phyloP scores from a whole-genome alignment of 1,284 basidiomycete species.

The Hemileia vastatrix region DNA sequence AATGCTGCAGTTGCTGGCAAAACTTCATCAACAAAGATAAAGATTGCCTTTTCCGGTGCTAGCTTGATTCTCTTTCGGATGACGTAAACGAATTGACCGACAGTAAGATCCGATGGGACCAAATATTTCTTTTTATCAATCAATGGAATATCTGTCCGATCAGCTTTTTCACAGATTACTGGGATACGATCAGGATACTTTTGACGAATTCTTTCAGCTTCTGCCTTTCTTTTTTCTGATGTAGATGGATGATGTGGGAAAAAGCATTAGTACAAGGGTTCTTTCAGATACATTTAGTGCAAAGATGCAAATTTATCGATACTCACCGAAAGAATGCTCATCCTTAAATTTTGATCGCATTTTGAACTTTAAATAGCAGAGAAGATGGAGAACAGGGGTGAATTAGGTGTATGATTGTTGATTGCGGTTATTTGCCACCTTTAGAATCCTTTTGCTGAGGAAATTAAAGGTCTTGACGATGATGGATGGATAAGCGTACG shows the following conservation, averaged over 20 bases:
- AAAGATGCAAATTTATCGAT: too few species aligned
- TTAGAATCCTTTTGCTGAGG: too few species aligned
- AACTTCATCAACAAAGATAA: slow-evolving; percentile 99
- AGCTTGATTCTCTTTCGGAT: slow-evolving; percentile 99
- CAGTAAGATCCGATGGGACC: slow-evolving; percentile 88
- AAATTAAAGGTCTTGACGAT: too few species aligned
- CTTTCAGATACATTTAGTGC: too few species aligned
- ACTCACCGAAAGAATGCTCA: slow-evolving; percentile 92
- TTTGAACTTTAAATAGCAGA: too few species aligned
- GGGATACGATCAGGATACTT: slow-evolving; percentile 99
- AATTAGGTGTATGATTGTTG: too few species aligned
- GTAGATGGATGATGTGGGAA: too few species aligned
- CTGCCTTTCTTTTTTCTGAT: slow-evolving; percentile 96
- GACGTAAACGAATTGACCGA: slow-evolving; percentile 98
- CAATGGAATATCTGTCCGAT: slow-evolving; percentile 94
- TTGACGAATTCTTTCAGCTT: slow-evolving; percentile 73
- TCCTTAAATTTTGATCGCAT: slow-evolving; percentile 99
- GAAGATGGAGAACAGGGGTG: too few species aligned
- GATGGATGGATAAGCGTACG: too few species aligned
- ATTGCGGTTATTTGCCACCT: too few species aligned
- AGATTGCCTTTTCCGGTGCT: slow-evolving; percentile 99
- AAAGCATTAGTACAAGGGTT: background rate
- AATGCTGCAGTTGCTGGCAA: slow-evolving; percentile 93
- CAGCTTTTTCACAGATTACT: slow-evolving; percentile 99
- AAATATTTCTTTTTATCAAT: slow-evolving; percentile 99